Base-by-base conservation (phyloP, 768 basidiomycete species). In the Rhodotorula diobovata region DNA sequence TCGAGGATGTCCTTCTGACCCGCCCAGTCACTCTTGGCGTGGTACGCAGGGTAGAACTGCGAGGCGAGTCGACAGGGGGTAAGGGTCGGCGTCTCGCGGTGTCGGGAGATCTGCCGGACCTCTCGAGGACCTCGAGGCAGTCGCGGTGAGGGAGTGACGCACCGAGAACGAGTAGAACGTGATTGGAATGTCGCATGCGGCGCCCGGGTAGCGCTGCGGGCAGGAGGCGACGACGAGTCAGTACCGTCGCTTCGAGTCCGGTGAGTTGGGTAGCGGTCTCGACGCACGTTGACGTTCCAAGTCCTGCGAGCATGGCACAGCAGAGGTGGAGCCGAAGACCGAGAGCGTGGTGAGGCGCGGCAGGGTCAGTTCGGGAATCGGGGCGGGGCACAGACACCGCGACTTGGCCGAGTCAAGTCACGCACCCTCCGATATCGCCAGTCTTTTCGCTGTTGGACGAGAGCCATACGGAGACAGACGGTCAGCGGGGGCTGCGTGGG, bases 101-200 rank as follows among this genome's bases (percentile, higher is more conserved):
- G 12, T 23, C 30, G 14, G 10, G 2, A 66, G n/a, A n/a, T n/a
- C n/a, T n/a, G n/a, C n/a, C n/a, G n/a, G n/a, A n/a, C n/a, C n/a
- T n/a, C n/a, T n/a, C n/a, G n/a, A n/a, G n/a, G n/a, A n/a, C n/a
- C 39, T 39, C 39, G 7, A 8, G 9, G 7, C 39, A 39, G 39
- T 39, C 39, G 41, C 3, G 8, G 2, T 14, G 14, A 12, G 11
- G 41, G 41, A 43, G 41, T 2, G 41, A 43, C 71, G 12, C 12
- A 72, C 66, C 14, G 70, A 74, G 66, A 61, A 75, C 8, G 56
- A 66, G 63, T 76, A 76, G n/a, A 73, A 39, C 11, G 64, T 58
- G 59, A 73, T 30, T 0, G 69, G 73, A 23, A 75, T 70, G 46
- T 74, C 71, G 61, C 74, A 75, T 21, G 70, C 76, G 32, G 69